A percentile compares a stretch with the other conserved stretches of the same genome.
Conservation (phyloP, 352 stramenopile genomes). For the Phytophthora meadii region DNA sequence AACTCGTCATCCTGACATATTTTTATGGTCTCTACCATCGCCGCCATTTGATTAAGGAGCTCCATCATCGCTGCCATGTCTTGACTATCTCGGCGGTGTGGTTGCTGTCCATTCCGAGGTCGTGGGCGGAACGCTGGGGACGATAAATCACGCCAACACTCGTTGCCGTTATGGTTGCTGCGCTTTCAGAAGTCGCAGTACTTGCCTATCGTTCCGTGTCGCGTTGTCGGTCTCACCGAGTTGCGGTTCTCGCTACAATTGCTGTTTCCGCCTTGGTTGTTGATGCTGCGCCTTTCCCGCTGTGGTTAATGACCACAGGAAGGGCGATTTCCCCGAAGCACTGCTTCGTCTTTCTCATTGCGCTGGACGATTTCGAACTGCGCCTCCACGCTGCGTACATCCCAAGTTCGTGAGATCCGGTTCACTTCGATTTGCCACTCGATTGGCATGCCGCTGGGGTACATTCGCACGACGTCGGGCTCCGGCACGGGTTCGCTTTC, state of each 20-base stretch:
- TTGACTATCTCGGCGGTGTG: neutral
- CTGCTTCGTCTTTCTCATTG: neutral
- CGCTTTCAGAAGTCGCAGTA: neutral
- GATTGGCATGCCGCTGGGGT: neutral
- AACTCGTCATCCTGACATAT: conserved; percentile 5
- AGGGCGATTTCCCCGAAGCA: neutral
- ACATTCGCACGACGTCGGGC: neutral
- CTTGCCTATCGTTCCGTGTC: neutral
- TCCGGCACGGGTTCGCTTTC: conserved; percentile 1
- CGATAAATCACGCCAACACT: neutral
- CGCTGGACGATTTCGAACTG: conserved; percentile 1
- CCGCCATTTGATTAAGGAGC: neutral
- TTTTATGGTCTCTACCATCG: conserved; percentile 8
- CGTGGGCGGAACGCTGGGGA: neutral
- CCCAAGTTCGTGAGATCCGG: neutral
- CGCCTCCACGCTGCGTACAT: neutral
- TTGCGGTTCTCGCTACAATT: neutral
- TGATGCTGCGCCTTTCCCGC: neutral
- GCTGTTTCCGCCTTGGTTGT: neutral
- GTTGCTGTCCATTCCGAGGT: neutral
- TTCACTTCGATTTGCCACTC: neutral
- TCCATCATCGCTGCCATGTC: neutral
- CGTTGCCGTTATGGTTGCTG: neutral
- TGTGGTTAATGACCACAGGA: neutral
- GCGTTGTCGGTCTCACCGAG: too few species aligned